Base-by-base conservation (phyloP, 768 basidiomycete genomes). In the Leucogyrophana mollusca region DNA sequence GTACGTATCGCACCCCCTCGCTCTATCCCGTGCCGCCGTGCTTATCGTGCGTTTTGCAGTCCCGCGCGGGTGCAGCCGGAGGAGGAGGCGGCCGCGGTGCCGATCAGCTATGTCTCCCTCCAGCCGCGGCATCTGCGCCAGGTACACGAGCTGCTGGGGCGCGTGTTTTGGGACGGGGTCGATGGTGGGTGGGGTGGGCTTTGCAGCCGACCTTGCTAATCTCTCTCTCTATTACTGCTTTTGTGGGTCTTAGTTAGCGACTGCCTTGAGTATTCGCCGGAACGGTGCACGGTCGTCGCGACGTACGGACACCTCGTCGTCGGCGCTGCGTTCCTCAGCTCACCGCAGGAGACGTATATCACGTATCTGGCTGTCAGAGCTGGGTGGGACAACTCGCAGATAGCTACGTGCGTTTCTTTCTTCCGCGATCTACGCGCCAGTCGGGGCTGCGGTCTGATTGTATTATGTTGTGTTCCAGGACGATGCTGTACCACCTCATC, bases 321-420 rank as follows among this genome's bases (percentile, higher is more conserved):
- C 7, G 90, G 90, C 13, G 77, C 79, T 14, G 87, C 85, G 10
- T 78, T 91, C 49, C 66, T 90, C 48, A 88, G 83, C 61, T 89
- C 86, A 18, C 90, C 90, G 0, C 77, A 77, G 40, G 86, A 90
- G 60, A 83, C 86, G 3, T 92, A 92, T 56, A 88, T 92, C 43
- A 90, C 87, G 16, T 92, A 90, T 52, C 73, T 92, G 13, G 84
- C 76, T 32, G 90, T 92, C 40, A 82, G 76, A 55, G 72, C 82
- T 14, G 88, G 90, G 9, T 92, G 89, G 89, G 85, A 91, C 45
- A 85, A 85, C 55, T 73, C 81, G 3, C 80, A 84, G 46, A 85
- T 92, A 47, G 89, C 87, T 24, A 85, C 84, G 89, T 87, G 55
- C 9, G 65, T 64, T 35, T 9, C 36, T 16, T 22, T 13, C 9